Percentiles rank a stretch among this genome's conserved stretches.
phyloP scores from a whole-genome alignment of 768 basidiomycete species.

The Xerocomus brunneocitrinus region DNA sequence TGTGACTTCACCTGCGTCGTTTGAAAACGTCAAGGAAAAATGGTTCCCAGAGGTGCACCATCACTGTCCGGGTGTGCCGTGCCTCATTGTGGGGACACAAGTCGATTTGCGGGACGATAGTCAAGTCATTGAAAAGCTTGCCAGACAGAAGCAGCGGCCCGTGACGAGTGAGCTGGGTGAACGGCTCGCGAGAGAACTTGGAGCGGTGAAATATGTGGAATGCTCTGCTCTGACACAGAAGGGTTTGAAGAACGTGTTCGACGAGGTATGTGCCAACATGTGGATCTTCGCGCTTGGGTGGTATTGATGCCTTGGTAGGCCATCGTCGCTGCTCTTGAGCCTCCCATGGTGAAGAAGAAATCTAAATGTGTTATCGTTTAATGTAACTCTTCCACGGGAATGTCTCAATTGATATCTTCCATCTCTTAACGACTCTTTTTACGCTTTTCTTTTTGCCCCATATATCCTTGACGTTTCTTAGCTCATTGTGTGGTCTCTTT shows the following conservation, averaged over 20 bases:
- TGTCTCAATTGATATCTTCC: slow-evolving; percentile 29
- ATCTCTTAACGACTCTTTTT: slow-evolving; percentile 34
- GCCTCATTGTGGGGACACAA: slow-evolving; percentile 98
- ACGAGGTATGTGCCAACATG: slow-evolving; percentile 67
- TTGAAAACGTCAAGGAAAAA: slow-evolving; percentile 99
- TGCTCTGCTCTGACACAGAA: slow-evolving; percentile 99
- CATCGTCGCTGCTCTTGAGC: slow-evolving; percentile 97
- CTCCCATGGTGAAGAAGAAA: slow-evolving; percentile 84
- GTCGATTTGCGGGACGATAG: slow-evolving; percentile 93
- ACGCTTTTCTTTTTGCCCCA: slow-evolving; percentile 30
- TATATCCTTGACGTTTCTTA: slow-evolving; percentile 33
- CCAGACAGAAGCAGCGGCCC: slow-evolving; percentile 94
- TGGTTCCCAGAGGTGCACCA: slow-evolving; percentile 99
- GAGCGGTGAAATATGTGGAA: slow-evolving; percentile 98
- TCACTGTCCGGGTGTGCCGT: slow-evolving; percentile 98
- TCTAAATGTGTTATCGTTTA: slow-evolving; percentile 82
- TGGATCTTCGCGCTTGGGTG: background rate
- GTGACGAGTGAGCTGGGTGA: slow-evolving; percentile 87
- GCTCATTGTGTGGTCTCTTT: slow-evolving; percentile 19
- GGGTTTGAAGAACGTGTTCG: slow-evolving; percentile 99
- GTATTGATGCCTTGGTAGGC: slow-evolving; percentile 45
- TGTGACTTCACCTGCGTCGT: slow-evolving; percentile 96
- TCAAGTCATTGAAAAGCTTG: slow-evolving; percentile 91
- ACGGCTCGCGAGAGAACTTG: slow-evolving; percentile 92
- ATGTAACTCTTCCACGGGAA: slow-evolving; percentile 32